Base-by-base conservation (phyloP, 805 yeast species). In the Zygosaccharomyces lentus region DNA sequence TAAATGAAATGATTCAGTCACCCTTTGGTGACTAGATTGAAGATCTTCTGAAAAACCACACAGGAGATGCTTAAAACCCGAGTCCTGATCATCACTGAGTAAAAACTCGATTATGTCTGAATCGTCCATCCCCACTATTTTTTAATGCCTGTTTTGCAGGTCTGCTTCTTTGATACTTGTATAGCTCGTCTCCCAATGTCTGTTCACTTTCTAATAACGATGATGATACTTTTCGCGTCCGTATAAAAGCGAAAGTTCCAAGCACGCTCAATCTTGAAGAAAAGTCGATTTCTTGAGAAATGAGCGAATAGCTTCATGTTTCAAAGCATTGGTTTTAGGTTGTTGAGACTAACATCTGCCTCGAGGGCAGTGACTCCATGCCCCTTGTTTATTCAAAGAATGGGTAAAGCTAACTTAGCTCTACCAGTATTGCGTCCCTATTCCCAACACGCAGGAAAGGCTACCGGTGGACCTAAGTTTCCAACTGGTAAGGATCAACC, bases 401-500 rank as follows among this genome's bases (percentile, higher is more conserved):
- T 25, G 17, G 37, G 39, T 35, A 19, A 17, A 29, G 7, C 15
- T n/a, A 29, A 13, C 7, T n/a, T 29, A 16, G 15, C 16, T 13
- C 9, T 29, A 12, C 7, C 13, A n/a, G n/a, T 29, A 7, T 15
- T 16, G 8, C 39, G 40, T 27, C 15, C 23, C 3, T n/a, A 43
- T 13, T 29, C 32, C n/a, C 32, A 29, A 13, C 13, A 29, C 5
- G 16, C 32, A 29, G n/a, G 16, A 6, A 10, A 13, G 9, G 15
- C 13, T n/a, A 4, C 13, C n/a, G 32, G 16, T 10, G 15, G 15
- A n/a, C 7, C 16, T 13, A 29, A 29, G 15, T 16, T 3, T 2
- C 13, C 32, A 29, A 29, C 40, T 10, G 24, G n/a, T 13, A 44
- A 43, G 12, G 32, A 25, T 21, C 38, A 49, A 31, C 34, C 47